Base-by-base conservation (phyloP, 2,329 filamentous ascomycete genomes). In the Fonsecaea nubica region DNA sequence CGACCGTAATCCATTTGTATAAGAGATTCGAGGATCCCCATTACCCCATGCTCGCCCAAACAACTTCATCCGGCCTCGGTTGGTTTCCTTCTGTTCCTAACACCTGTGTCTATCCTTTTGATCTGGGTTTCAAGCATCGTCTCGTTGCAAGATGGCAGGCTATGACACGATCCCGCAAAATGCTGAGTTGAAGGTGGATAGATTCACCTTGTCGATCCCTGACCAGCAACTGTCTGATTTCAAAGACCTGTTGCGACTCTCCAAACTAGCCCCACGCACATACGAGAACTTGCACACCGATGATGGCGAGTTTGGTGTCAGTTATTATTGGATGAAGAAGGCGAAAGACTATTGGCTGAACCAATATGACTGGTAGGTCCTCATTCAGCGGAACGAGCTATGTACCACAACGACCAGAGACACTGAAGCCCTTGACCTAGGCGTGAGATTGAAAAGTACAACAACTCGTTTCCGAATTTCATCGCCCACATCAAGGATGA, bases 391-490 rank as follows among this genome's bases (percentile, higher is more conserved):
- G 53, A 35, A 62, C 18, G 21, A 21, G 42, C 32, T 15, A 6
- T 25, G 25, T 25, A 8, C 21, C 18, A n/a, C 50, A 54, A 54
- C 21, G 32, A 30, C 6, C 33, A 55, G 25, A 35, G 52, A n/a
- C 7, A 32, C 25, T 33, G 36, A 55, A 21, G 15, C 12, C 36
- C 32, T 40, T 9, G 12, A 56, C 4, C 4, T 25, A 62, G 59
- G 59, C 62, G 62, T 10, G 54, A 55, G 5, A 52, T 40, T 3
- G 76, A 80, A 69, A 72, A 77, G 48, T 76, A 79, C 15, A 80
- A 85, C 70, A 86, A 86, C 71, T 78, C 75, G 12, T 82, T 83
- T 53, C 83, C 83, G 1, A 83, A 86, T 66, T 86, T 80, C 76
- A 83, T 75, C 1, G 75, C 77, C 0, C 68, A 75, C 0, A 76